Evolutionary conservation across 192 early-diverging fungal species (phyloP), one percentile per base, ranked within the genome.

Genomic region (Backusella tarrabulga): DNA sequence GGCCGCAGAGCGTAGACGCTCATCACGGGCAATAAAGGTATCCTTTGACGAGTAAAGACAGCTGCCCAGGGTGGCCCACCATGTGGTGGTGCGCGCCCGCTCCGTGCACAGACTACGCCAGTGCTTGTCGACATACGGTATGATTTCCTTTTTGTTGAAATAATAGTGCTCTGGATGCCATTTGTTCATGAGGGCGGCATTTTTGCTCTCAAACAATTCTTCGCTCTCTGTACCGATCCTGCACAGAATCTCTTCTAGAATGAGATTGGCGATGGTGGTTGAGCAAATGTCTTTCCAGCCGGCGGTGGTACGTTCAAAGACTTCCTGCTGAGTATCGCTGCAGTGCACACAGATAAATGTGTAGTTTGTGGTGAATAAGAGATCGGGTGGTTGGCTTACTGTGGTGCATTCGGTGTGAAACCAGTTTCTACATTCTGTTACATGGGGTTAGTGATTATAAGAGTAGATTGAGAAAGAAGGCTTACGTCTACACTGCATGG

Each of bases 51-150:
- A 88, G 44, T 92, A 92, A 7, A 92, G 69, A 74, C 89, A 88
- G 71, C 87, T 88, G 4, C 91, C 91, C 26, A 92, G 73, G 4
- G 91, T 92, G 0, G 91, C 90, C 90, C 90, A 91, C 91, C 91
- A 92, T 8, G 91, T 92, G 11, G 86, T 77, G 0, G 91, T 92
- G 50, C 91, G 83, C 34, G 80, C 83, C 15, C 91, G 83, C 38
- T 91, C 88, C 21, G 88, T 91, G 29, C 91, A 92, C 19, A 92
- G 77, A 32, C 82, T 82, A n/a, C 81, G 85, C 91, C 91, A 92
- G 70, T 90, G 82, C 6, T 81, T 81, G 71, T 92, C 91, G 1
- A 92, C 88, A 75, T 86, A 92, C 0, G 90, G 90, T 9, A 89
- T 73, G 44, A 92, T 91, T 21, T 89, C 86, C 46, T 92, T 88